phyloP scores from a whole-genome alignment of 2,329 filamentous ascomycete species.

The Aaosphaeria arxii region DNA sequence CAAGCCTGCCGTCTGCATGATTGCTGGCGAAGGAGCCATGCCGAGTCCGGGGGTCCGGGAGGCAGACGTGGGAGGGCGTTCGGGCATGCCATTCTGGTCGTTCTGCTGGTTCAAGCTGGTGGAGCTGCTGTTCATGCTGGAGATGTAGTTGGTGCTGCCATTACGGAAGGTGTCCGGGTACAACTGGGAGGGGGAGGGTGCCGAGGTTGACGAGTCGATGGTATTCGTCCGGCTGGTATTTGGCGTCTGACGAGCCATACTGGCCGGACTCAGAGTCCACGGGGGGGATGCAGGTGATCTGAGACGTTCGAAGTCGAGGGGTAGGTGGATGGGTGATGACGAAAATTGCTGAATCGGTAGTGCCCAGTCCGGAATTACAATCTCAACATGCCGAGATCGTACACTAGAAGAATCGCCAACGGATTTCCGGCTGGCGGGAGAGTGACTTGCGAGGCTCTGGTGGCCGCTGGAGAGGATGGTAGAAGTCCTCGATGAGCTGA shows the following conservation, averaged over 20 bases:
- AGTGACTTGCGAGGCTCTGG: constrained; percentile 26
- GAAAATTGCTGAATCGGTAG: constrained; percentile 40
- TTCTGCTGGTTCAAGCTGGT: constrained; percentile 45
- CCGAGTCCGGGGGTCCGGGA: constrained; percentile 38
- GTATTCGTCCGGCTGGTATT: constrained; percentile 45
- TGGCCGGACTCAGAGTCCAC: constrained; percentile 26
- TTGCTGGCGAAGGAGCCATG: constrained; percentile 45
- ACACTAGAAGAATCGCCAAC: constrained; percentile 27
- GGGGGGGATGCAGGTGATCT: constrained; percentile 16
- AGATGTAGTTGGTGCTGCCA: constrained; percentile 34
- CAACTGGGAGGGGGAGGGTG: constrained; percentile 42
- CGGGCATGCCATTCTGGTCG: constrained; percentile 39
- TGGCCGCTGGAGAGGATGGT: constrained; percentile 26
- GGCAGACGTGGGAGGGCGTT: constrained; percentile 30
- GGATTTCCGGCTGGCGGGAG: constrained; percentile 25
- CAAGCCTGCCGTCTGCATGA: constrained; percentile 35
- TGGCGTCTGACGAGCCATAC: constrained; percentile 43
- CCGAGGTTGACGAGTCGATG: constrained; percentile 46
- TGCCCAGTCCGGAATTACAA: constrained; percentile 46
- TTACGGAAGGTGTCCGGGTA: constrained; percentile 33
- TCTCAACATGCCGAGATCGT: constrained; percentile 48
- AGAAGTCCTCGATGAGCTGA: constrained; percentile 31
- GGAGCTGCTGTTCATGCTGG: constrained; percentile 46
- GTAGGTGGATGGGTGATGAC: constrained; percentile 28
- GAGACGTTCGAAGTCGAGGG: constrained; percentile 14